Evolutionary conservation across 2,329 filamentous ascomycete genomes (phyloP).

Genomic region (Talaromyces sp.): DNA sequence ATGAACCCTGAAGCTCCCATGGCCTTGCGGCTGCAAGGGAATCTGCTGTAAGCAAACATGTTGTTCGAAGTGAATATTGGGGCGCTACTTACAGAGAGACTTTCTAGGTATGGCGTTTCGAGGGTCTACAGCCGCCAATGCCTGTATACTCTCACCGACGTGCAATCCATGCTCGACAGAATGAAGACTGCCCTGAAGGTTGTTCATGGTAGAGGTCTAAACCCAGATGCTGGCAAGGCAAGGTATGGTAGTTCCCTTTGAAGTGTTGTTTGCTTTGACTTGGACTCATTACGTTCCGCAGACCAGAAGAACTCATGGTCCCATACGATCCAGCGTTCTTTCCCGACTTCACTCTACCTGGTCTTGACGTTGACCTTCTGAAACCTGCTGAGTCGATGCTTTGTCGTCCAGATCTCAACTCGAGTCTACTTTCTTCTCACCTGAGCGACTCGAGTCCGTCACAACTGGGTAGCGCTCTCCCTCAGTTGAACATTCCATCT

Average conservation of each 20-base stretch:
- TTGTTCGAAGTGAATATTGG: not conserved
- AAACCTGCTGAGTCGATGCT: conserved; percentile 14
- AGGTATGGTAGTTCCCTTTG: conserved; percentile 49
- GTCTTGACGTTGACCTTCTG: conserved; percentile 50
- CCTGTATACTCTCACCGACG: conserved; percentile 75
- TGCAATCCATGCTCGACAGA: conserved; percentile 65
- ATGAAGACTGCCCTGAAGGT: conserved; percentile 63
- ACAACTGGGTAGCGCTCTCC: conserved; percentile 19
- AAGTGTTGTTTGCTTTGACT: not conserved
- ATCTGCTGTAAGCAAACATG: conserved; percentile 57
- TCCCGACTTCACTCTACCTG: conserved; percentile 57
- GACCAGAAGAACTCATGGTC: conserved; percentile 69
- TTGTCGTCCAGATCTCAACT: conserved; percentile 13
- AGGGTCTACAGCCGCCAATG: conserved; percentile 85
- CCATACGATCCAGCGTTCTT: conserved; percentile 78
- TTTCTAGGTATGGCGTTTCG: conserved; percentile 64
- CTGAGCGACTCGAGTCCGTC: conserved; percentile 28
- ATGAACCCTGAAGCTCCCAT: conserved; percentile 78
- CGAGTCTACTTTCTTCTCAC: conserved; percentile 25
- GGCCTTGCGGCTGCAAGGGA: conserved; percentile 83
- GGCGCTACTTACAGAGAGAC: not conserved
- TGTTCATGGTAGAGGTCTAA: conserved; percentile 55
- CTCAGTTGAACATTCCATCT: conserved; percentile 44
- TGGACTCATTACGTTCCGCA: conserved; percentile 30
- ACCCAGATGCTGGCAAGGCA: conserved; percentile 64